Conservation (phyloP, 2,329 filamentous ascomycete species). For the Orbilia javanica region DNA sequence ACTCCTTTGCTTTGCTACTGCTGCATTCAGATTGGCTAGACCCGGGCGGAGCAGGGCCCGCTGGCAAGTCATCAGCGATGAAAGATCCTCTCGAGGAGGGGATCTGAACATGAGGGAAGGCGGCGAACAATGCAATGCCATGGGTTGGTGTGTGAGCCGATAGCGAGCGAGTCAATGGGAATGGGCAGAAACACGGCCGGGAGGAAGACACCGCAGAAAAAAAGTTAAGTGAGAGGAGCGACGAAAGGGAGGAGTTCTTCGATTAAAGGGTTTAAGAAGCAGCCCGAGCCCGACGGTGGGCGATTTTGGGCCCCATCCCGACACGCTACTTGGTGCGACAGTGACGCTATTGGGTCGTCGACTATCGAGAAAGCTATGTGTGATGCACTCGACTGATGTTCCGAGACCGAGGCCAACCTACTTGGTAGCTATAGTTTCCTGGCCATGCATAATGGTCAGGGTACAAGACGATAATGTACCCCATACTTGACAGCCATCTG, state of each 20-base stretch:
- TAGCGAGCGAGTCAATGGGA: constrained; percentile 41
- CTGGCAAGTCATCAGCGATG: constrained; percentile 23
- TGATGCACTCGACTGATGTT: constrained; percentile 30
- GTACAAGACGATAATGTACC: constrained; percentile 42
- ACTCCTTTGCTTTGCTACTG: constrained; percentile 19
- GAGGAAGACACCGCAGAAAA: constrained; percentile 39
- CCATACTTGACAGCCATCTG: constrained; percentile 24
- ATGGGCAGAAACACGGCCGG: constrained; percentile 35
- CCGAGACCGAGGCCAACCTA: constrained; percentile 33
- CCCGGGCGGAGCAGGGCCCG: constrained; percentile 50
- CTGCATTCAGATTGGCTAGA: constrained; percentile 46
- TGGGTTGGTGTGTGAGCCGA: constrained; percentile 39
- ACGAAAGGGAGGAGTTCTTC: constrained; percentile 57
- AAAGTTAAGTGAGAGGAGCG: constrained; percentile 38
- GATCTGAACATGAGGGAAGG: constrained; percentile 37
- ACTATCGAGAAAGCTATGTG: constrained; percentile 9
- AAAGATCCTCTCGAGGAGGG: constrained; percentile 43
- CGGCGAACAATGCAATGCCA: constrained; percentile 32
- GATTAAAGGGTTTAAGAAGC: constrained; percentile 46
- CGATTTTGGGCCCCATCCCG: constrained; percentile 24
- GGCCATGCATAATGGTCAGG: constrained; percentile 2
- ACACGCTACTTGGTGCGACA: constrained; percentile 28
- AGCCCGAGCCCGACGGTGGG: constrained; percentile 37
- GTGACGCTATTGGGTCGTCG: constrained; percentile 31
- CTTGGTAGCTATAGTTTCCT: constrained; percentile 2